Base-by-base conservation (phyloP, 1,284 basidiomycete species). In the Rhodotorula sp. region DNA sequence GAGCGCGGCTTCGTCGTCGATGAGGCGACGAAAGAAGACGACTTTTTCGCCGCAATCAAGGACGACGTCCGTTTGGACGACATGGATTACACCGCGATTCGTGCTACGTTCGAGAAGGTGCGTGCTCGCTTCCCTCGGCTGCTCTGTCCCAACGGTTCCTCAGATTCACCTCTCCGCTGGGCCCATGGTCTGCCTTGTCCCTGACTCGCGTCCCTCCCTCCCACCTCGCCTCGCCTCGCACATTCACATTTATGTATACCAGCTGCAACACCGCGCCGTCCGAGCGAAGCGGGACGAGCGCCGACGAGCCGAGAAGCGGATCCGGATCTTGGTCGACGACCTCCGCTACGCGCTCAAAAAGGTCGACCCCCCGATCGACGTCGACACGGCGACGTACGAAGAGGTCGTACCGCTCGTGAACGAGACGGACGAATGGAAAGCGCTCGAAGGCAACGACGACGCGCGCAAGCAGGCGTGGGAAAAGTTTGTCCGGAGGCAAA, bases 321-420 rank as follows among this genome's bases (percentile, higher is more conserved):
- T 89, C 71, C 86, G 95, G 30, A 91, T 96, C 80, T 82, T 91
- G 67, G 92, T 96, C 78, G 95, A 99, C 79, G 96, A 99, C 78
- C 84, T 99, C 48, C 89, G 96, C 6, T 97, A 98, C 80, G 96
- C 94, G 0, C 84, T 98, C 73, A 94, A 92, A 82, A 95, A 95
- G 78, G 83, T 95, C 7, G 81, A 55, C 26, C 89, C 93, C 48
- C 85, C 90, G 1, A 81, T 95, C 56, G 90, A 93, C 73, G 78
- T 93, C 55, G 87, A 83, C 33, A 12, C 14, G 6, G 80, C 88
- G 69, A 79, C 88, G 0, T 96, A 89, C 77, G 93, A 95, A 77
- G 87, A 90, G 73, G 91, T 86, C 64, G 80, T 91, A 17, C 87
- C 90, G 15, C 81, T 88, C 26, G 91, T 95, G 72, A 84, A 91